Percentiles rank a stretch among this genome's conserved stretches.
Evolutionary conservation across 805 yeast genomes (phyloP).

Genomic region (Candida ascalaphidarum): DNA sequence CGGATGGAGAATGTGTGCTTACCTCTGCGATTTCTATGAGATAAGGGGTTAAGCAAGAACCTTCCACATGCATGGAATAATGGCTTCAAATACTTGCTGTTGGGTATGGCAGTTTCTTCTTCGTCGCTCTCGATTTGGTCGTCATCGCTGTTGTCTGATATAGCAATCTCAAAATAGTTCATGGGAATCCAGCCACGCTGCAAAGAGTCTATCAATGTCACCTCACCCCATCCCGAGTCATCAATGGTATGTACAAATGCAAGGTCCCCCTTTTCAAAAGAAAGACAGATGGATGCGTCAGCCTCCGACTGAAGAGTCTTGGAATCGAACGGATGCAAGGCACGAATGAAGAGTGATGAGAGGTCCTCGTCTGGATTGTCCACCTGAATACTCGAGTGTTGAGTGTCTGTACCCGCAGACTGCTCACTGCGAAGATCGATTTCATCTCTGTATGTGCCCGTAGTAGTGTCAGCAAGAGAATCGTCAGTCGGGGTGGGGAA

Average conservation of each 20-base stretch:
- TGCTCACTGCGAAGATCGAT: not conserved
- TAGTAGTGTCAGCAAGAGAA: conserved; percentile 1
- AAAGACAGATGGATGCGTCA: conserved; percentile 65
- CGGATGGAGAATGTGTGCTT: conserved; percentile 47
- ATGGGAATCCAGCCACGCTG: conserved; percentile 82
- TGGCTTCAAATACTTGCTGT: conserved; percentile 43
- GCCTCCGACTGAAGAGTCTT: conserved; percentile 51
- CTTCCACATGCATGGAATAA: conserved; percentile 57
- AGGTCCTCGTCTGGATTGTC: conserved; percentile 41
- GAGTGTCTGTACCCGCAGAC: not conserved
- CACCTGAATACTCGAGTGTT: conserved; percentile 3
- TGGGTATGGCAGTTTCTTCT: conserved; percentile 22
- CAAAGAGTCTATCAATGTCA: conserved; percentile 54
- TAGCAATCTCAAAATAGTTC: conserved; percentile 56
- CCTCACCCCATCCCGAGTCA: conserved; percentile 86
- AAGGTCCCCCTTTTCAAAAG: conserved; percentile 60
- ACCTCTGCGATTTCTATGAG: conserved; percentile 30
- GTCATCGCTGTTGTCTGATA: conserved; percentile 17
- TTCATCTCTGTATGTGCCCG: conserved; percentile 2
- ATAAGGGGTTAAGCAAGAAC: conserved; percentile 57
- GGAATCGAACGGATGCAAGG: conserved; percentile 53
- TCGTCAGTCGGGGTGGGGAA: no score
- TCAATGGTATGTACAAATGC: conserved; percentile 76
- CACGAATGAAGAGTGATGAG: conserved; percentile 46
- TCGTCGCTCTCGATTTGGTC: conserved; percentile 19